Base-by-base conservation (phyloP, 2,329 filamentous ascomycete genomes). In the Beauveria pseudobassiana region DNA sequence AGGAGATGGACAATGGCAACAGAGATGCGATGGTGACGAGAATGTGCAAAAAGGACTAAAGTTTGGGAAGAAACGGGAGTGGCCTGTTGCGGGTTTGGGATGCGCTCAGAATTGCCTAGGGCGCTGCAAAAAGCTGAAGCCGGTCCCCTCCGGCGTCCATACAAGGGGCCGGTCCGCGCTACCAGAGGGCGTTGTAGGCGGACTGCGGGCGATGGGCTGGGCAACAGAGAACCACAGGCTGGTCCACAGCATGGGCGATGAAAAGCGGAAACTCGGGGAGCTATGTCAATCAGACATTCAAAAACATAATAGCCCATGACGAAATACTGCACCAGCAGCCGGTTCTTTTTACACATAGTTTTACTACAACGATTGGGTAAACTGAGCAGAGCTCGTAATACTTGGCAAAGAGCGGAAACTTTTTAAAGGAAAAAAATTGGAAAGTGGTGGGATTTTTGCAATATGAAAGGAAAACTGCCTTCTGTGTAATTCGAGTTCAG, bases 341-440 rank as follows among this genome's bases (percentile, higher is more conserved):
- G n/a, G 59, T 61, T 61, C 59, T n/a, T 54, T 54, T 61, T 61
- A 61, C 59, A 61, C 59, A 61, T 61, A 61, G 59, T 61, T 60
- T 61, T 61, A 61, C 50, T 24, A 45, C 28, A 48, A 48, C 28
- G 24, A 61, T 55, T 55, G 50, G 24, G 59, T 61, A 61, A 48
- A 9, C 26, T 14, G 16, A 40, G 26, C 42, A 12, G n/a, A 26
- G 14, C 24, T 55, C 16, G 14, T 20, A 18, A 6, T 48, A 20
- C 24, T 10, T 30, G 26, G 30, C 45, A 34, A 34, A 7, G 8
- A 10, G 20, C 18, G 14, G 20, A 9, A 43, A 52, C 12, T 14
- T 14, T 38, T 16, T 0, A 22, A 8, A 9, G 12, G 6, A 3
- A 51, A 49, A 38, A 40, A 26, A 40, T 7, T 12, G 6, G 14